Evolutionary conservation across 495 filamentous ascomycete species (phyloP).

Genomic region (Thermothielavioides terrestris): DNA sequence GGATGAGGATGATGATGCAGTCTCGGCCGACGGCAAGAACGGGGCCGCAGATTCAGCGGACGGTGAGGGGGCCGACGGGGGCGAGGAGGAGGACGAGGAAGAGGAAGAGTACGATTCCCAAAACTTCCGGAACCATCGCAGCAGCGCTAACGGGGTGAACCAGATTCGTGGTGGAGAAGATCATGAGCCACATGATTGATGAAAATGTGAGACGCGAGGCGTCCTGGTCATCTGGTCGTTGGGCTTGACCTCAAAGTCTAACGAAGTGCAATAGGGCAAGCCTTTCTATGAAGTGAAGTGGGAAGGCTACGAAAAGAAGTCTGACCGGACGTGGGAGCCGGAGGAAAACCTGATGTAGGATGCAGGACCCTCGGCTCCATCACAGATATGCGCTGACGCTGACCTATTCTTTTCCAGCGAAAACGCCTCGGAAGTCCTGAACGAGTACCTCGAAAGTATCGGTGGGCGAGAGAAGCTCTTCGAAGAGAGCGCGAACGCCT

Average conservation of each 20-base stretch:
- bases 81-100: constrained; percentile 30
- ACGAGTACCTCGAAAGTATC: constrained; percentile 36
- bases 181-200: constrained; percentile 43
- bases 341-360: constrained; percentile 49
- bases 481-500: constrained; percentile 27
- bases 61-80: constrained; percentile 30
- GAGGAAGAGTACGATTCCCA: constrained; percentile 42
- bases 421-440: constrained; percentile 36
- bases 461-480: constrained; percentile 49
- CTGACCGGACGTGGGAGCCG: constrained; percentile 53
- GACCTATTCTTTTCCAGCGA: constrained; percentile 22
- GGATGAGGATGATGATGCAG: constrained; percentile 28
- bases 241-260: neutral
- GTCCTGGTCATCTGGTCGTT: neutral
- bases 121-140: neutral
- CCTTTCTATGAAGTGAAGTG: constrained; percentile 50
- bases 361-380: neutral
- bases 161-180: constrained; percentile 49
- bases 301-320: constrained; percentile 52
- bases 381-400: constrained; percentile 2
- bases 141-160: neutral
- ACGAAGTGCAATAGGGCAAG: constrained; percentile 23
- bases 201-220: constrained; percentile 13
- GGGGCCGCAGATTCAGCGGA: constrained; percentile 31
- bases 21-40: constrained; percentile 22